phyloP scores from a whole-genome alignment of 306 rosid species.

The Quercus suber region DNA sequence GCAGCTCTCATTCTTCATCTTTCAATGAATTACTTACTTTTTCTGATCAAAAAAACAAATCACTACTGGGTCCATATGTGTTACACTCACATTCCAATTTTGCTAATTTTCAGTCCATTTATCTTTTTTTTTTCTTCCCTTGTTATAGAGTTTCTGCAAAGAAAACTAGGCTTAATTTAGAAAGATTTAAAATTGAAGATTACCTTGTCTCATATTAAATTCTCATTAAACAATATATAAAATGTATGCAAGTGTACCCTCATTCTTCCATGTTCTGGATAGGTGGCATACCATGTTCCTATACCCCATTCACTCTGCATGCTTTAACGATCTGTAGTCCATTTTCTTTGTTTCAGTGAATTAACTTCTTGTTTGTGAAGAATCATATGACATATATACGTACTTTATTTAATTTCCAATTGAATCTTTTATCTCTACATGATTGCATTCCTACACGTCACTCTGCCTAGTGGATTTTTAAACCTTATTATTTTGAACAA shows the following conservation, averaged over 20 bases:
- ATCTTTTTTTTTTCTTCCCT: not conserved
- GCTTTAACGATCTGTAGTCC: not conserved
- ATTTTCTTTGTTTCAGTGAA: not conserved
- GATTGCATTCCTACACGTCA: conserved; percentile 1
- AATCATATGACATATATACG: not conserved
- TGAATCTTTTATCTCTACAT: conserved; percentile 7
- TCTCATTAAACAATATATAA: not conserved
- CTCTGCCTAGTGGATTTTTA: conserved; percentile 1
- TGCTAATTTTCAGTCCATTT: not conserved
- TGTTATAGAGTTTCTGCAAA: not conserved
- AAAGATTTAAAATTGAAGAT: not conserved
- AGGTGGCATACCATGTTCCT: not conserved
- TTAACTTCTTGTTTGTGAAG: not conserved
- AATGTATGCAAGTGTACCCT: not conserved
- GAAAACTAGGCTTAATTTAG: not conserved
- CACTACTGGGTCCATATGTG: not conserved
- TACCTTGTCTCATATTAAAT: not conserved
- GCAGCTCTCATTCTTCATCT: too few relatives aligned
- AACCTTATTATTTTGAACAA: conserved; percentile 5
- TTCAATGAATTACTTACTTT: too few relatives aligned
- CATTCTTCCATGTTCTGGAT: not conserved
- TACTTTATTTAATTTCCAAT: conserved; percentile 3
- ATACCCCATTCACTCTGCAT: not conserved
- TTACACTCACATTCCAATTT: not conserved
- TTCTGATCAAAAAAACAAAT: too few relatives aligned